These are phyloP conservation scores for Cryptococcus sp. DNA, from an alignment of 1,284 basidiomycete species.

Conservation along the genomic window DNA sequence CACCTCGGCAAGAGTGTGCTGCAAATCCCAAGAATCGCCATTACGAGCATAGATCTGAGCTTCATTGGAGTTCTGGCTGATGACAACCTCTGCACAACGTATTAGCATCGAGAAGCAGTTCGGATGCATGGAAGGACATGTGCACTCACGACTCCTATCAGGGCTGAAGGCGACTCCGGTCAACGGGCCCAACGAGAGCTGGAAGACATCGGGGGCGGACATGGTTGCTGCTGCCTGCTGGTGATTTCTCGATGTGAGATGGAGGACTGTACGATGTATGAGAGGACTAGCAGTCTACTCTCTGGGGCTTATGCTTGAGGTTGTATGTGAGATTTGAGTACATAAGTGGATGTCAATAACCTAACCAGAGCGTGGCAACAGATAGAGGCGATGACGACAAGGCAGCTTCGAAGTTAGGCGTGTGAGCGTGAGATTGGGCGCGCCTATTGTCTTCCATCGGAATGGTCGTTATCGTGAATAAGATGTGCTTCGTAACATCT, in stretches of 20 bases:
- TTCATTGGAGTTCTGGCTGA: slow-evolving; percentile 88
- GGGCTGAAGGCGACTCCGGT: slow-evolving; percentile 91
- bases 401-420: neutral
- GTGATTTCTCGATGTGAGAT: neutral
- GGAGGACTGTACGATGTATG: neutral
- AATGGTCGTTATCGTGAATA: too few species aligned
- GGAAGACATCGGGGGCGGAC: slow-evolving; percentile 74
- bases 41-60: slow-evolving; percentile 77
- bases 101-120: slow-evolving; percentile 1
- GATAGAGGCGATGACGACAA: neutral
- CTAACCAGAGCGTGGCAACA: neutral
- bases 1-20: slow-evolving; percentile 84
- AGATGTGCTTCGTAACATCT: too few species aligned
- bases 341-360: neutral
- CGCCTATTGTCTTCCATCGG: too few species aligned
- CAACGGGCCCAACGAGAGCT: slow-evolving; percentile 77
- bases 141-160: slow-evolving; percentile 76
- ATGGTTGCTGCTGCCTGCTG: slow-evolving; percentile 63
- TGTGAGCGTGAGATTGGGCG: too few species aligned
- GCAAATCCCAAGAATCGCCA: slow-evolving; percentile 68
- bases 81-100: slow-evolving; percentile 71
- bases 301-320: neutral
- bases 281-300: slow-evolving; percentile 38
- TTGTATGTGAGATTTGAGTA: neutral
- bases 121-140: neutral